A percentile compares a stretch with the other conserved stretches of the same genome.
phyloP scores from a whole-genome alignment of 768 basidiomycete species.

The Lactarius pseudohatsudake region DNA sequence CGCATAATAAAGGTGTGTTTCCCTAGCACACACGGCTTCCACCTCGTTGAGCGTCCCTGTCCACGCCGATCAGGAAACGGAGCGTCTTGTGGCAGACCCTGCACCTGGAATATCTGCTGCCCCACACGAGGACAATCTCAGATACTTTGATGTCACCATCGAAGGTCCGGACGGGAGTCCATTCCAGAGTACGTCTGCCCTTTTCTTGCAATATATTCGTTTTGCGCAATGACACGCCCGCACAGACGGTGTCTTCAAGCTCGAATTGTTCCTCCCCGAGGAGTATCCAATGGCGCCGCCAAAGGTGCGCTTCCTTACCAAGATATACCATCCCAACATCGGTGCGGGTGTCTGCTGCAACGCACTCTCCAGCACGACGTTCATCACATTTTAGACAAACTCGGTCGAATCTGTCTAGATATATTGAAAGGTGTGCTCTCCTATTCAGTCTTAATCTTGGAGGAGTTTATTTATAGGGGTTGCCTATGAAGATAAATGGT shows the following conservation, averaged over 20 bases:
- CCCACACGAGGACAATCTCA: constrained; percentile 95
- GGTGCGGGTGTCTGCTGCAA: constrained; percentile 51
- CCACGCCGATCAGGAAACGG: constrained; percentile 76
- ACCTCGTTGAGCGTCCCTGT: constrained; percentile 1
- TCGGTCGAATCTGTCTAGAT: constrained; percentile 97
- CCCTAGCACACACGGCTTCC: not conserved
- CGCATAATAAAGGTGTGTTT: constrained; percentile 53
- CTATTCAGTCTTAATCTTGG: constrained; percentile 27
- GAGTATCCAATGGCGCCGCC: constrained; percentile 99
- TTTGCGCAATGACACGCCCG: not conserved
- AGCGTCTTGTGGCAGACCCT: constrained; percentile 92
- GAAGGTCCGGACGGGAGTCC: constrained; percentile 93
- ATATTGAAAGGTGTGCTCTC: constrained; percentile 80
- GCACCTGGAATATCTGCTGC: constrained; percentile 95
- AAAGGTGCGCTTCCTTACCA: constrained; percentile 95
- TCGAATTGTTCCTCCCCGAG: constrained; percentile 98
- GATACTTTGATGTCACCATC: constrained; percentile 98
- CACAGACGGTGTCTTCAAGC: constrained; percentile 85
- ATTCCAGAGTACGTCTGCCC: constrained; percentile 56
- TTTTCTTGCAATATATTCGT: not conserved
- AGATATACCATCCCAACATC: constrained; percentile 99
- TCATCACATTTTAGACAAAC: constrained; percentile 67
- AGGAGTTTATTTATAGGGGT: constrained; percentile 2
- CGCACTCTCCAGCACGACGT: not conserved
- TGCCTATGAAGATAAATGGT: constrained; percentile 85